Conservation (phyloP, 306 rosid species). For the Begonia loranthoides region DNA sequence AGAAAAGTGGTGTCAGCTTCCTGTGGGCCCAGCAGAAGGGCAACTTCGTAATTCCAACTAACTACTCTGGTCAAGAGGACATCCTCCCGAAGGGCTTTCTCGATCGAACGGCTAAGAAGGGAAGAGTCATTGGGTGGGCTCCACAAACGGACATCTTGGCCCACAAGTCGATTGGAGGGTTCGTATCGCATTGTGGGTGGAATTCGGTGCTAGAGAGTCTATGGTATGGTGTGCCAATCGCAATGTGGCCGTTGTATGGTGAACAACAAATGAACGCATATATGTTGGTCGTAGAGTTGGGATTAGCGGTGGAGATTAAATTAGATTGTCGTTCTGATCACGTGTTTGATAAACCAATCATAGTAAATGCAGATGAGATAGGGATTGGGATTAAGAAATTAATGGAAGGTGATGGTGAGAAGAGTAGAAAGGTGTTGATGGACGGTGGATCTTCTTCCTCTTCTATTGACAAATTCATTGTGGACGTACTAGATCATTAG, state of each 20-base stretch:
- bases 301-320: conserved; percentile 18
- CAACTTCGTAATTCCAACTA: not conserved
- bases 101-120: conserved; percentile 1
- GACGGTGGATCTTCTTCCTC: too few species aligned
- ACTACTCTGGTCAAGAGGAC: not conserved
- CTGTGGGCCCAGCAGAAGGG: not conserved
- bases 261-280: conserved; percentile 51
- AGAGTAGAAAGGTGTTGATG: too few species aligned
- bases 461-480: too few species aligned
- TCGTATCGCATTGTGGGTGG: conserved; percentile 55
- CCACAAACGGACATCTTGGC: not conserved
- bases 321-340: too few species aligned
- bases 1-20: too few species aligned
- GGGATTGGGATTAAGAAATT: too few species aligned
- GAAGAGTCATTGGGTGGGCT: conserved; percentile 10
- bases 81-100: conserved; percentile 13
- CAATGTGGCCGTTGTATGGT: conserved; percentile 28
- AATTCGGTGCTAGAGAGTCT: conserved; percentile 39
- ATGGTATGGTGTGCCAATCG: conserved; percentile 39
- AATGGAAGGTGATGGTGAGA: too few species aligned
- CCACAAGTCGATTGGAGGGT: conserved; percentile 18
- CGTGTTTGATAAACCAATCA: too few species aligned
- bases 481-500: too few species aligned
- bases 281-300: conserved; percentile 19
- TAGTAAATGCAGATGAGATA: too few species aligned